A percentile compares a stretch with the other conserved stretches of the same genome.
Conservation (phyloP, 495 filamentous ascomycete genomes). For the Aspergillus sclerotioniger region DNA sequence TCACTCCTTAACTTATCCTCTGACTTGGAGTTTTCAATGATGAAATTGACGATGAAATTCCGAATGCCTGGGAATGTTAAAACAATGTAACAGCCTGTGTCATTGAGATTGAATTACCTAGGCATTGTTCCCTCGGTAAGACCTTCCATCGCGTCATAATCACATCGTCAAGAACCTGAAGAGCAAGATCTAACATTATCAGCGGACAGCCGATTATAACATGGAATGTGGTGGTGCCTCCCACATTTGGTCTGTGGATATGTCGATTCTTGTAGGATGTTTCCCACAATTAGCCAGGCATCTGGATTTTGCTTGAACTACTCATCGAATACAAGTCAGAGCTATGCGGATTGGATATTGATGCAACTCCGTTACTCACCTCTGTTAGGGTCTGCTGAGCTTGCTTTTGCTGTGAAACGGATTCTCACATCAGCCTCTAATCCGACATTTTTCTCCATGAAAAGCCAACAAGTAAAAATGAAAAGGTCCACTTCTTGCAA, state of each 20-base stretch:
- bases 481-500: conserved; percentile 19
- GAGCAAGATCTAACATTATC: conserved; percentile 70
- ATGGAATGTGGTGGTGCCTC: conserved; percentile 23
- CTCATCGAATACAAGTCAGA: conserved; percentile 14
- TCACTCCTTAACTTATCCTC: conserved; percentile 82
- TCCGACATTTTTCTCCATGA: neutral
- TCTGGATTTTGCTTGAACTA: conserved; percentile 99
- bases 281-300: conserved; percentile 94
- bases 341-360: neutral
- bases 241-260: conserved; percentile 96
- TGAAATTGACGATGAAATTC: conserved; percentile 97
- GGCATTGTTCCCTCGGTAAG: conserved; percentile 88
- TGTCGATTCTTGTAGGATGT: conserved; percentile 84
- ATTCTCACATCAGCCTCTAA: neutral
- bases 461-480: neutral
- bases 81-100: conserved; percentile 5
- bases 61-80: conserved; percentile 70
- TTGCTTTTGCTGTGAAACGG: conserved; percentile 77
- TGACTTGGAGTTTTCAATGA: conserved; percentile 84
- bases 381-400: conserved; percentile 93
- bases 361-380: conserved; percentile 50
- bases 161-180: conserved; percentile 96
- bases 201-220: conserved; percentile 28
- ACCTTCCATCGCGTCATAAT: conserved; percentile 99
- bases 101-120: conserved; percentile 54